These are phyloP conservation scores for Hericium coralloides DNA, from an alignment of 768 basidiomycete species.

Conservation along the genomic window DNA sequence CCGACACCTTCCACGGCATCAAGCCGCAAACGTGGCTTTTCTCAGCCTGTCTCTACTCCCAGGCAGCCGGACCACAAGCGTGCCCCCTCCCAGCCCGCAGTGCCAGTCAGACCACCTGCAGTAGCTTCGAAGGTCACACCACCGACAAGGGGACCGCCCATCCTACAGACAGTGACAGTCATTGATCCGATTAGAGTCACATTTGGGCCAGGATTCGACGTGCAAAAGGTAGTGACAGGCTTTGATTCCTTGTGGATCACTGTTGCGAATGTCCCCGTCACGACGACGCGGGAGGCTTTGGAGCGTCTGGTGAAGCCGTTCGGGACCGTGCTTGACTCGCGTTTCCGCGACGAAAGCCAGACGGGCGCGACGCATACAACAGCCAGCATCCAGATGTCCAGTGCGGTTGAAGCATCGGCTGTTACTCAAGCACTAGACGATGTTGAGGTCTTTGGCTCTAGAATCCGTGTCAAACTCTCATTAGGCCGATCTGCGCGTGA, in stretches of 20 bases:
- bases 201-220: constrained; percentile 51
- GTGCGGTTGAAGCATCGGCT: constrained; percentile 38
- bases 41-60: no score
- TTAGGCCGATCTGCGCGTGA: constrained; percentile 29
- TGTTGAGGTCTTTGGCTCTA: constrained; percentile 25
- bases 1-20: no score
- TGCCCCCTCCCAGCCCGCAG: no score
- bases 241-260: constrained; percentile 61
- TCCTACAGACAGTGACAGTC: constrained; percentile 22
- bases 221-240: constrained; percentile 49
- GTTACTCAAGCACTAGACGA: constrained; percentile 47
- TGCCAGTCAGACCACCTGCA: no score
- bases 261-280: constrained; percentile 39
- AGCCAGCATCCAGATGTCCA: constrained; percentile 40
- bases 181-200: constrained; percentile 48
- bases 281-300: constrained; percentile 27
- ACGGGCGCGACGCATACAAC: constrained; percentile 14
- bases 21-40: no score
- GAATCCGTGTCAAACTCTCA: constrained; percentile 37
- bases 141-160: no score
- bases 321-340: constrained; percentile 36
- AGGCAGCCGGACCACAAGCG: no score
- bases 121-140: no score
- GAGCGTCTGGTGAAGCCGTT: constrained; percentile 32
- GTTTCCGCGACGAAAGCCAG: constrained; percentile 1